Evolutionary conservation across 805 yeast genomes (phyloP).

Genomic region (Saccharomyces jurei): DNA sequence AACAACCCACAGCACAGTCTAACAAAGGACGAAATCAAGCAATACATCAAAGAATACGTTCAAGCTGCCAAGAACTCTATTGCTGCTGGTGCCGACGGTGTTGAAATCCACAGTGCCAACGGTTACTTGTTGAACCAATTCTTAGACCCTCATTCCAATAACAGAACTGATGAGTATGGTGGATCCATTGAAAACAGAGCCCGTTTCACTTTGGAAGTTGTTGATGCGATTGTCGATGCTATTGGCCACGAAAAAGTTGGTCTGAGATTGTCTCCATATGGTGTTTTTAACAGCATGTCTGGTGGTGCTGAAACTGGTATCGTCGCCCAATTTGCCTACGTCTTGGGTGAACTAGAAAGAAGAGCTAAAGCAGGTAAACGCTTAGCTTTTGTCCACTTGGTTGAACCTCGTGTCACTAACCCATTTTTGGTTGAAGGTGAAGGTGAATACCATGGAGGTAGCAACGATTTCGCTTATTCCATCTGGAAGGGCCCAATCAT

Average conservation of each 20-base stretch:
- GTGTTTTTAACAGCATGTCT: conserved; percentile 34
- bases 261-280: conserved; percentile 43
- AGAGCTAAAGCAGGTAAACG: conserved; percentile 32
- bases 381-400: conserved; percentile 37
- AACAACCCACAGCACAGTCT: conserved; percentile 29
- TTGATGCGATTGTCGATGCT: conserved; percentile 43
- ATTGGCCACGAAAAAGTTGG: conserved; percentile 46
- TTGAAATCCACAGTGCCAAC: conserved; percentile 62
- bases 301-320: conserved; percentile 33
- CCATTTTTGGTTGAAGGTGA: conserved; percentile 21
- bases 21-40: conserved; percentile 33
- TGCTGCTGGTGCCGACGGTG: conserved; percentile 44
- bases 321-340: conserved; percentile 35
- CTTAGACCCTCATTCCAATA: conserved; percentile 38
- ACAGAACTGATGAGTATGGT: conserved; percentile 47
- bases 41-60: conserved; percentile 36
- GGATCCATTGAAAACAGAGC: conserved; percentile 46
- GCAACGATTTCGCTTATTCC: conserved; percentile 33
- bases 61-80: conserved; percentile 38
- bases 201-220: conserved; percentile 38
- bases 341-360: conserved; percentile 35
- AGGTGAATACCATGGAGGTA: conserved; percentile 25
- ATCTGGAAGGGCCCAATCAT: conserved; percentile 41
- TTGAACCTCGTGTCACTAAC: conserved; percentile 38
- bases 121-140: conserved; percentile 57